phyloP scores from a whole-genome alignment of 352 stramenopile species.

The Phytophthora boehmeriae region DNA sequence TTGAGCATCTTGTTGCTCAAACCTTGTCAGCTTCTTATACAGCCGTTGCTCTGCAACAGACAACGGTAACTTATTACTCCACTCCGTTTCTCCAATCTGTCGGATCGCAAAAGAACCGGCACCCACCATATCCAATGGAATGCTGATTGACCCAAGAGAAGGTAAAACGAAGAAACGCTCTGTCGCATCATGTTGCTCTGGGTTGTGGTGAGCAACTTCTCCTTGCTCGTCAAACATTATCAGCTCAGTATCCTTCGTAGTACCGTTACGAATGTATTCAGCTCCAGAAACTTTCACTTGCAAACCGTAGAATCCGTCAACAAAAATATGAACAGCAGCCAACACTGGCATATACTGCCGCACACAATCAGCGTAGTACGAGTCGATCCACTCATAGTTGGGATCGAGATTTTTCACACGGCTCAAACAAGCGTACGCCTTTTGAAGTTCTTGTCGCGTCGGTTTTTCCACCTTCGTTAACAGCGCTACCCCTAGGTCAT shows the following conservation, averaged over 20 bases:
- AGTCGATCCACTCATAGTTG: constrained; percentile 87
- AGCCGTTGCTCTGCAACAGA: constrained; percentile 76
- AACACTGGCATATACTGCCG: constrained; percentile 74
- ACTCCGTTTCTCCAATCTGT: constrained; percentile 84
- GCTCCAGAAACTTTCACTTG: constrained; percentile 81
- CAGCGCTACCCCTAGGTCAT: constrained; percentile 68
- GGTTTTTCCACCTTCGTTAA: constrained; percentile 72
- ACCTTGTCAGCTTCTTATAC: constrained; percentile 76
- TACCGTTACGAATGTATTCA: constrained; percentile 81
- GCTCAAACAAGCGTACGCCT: constrained; percentile 75
- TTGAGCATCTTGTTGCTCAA: constrained; percentile 72
- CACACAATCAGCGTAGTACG: constrained; percentile 74
- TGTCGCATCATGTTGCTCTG: constrained; percentile 42
- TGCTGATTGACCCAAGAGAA: constrained; percentile 56
- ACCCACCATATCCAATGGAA: constrained; percentile 81
- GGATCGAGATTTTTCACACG: constrained; percentile 72
- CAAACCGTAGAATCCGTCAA: constrained; percentile 77
- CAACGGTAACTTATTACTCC: constrained; percentile 78
- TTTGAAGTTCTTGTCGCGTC: constrained; percentile 61
- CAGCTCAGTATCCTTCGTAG: constrained; percentile 73
- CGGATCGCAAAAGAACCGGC: constrained; percentile 79
- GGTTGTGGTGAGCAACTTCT: constrained; percentile 60
- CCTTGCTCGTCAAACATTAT: constrained; percentile 66
- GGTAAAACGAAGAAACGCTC: constrained; percentile 68
- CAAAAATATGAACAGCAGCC: constrained; percentile 67